Conservation (phyloP, 2,329 filamentous ascomycete genomes). For the Claviceps sp. region DNA sequence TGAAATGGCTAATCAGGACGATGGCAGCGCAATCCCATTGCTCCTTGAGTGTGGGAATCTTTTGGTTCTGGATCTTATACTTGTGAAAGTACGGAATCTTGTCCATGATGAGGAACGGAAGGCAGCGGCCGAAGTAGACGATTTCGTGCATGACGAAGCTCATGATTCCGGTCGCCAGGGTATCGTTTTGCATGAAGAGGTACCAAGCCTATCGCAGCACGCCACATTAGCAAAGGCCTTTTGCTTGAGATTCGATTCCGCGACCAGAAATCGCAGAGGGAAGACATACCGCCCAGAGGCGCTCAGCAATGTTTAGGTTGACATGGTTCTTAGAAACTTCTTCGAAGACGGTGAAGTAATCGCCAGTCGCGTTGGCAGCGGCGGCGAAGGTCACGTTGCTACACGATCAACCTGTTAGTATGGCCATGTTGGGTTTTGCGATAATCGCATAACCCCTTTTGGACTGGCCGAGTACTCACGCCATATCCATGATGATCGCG, state of each 20-base stretch:
- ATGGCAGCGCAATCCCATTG: conserved; percentile 90
- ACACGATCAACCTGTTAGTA: conserved; percentile 10
- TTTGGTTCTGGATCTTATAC: conserved; percentile 86
- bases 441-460: background rate
- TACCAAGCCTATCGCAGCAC: conserved; percentile 60
- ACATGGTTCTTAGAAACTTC: conserved; percentile 64
- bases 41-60: conserved; percentile 83
- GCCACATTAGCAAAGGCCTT: conserved; percentile 1
- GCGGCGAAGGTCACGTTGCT: conserved; percentile 39
- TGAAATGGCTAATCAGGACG: conserved; percentile 91
- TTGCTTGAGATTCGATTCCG: background rate
- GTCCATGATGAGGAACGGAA: conserved; percentile 92
- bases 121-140: conserved; percentile 82
- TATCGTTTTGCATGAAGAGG: conserved; percentile 94
- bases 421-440: background rate
- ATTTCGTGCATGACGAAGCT: conserved; percentile 90
- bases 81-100: conserved; percentile 73
- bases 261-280: conserved; percentile 4
- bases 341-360: conserved; percentile 45
- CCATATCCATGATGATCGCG: conserved; percentile 20
- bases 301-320: conserved; percentile 74
- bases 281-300: conserved; percentile 65
- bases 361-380: conserved; percentile 33
- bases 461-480: conserved; percentile 12
- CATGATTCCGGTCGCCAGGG: conserved; percentile 92